phyloP scores from a whole-genome alignment of 176 grass and related monocot species.

The Musa schizocarpa region DNA sequence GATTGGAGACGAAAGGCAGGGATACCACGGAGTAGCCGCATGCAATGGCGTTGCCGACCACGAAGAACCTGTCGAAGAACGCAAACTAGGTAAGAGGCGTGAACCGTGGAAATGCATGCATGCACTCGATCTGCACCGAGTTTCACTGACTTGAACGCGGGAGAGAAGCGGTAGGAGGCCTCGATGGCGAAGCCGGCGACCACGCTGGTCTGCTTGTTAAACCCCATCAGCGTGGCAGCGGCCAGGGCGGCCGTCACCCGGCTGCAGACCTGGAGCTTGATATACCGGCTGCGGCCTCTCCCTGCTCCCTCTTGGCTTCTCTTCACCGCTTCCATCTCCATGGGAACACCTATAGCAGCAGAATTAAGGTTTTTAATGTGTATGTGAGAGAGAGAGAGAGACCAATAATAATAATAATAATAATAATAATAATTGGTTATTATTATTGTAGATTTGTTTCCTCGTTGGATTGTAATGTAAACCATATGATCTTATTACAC shows the following conservation, averaged over 20 bases:
- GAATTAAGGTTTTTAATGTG: too few relatives aligned
- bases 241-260: constrained; percentile 13
- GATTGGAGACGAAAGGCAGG: background rate
- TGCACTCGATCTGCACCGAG: background rate
- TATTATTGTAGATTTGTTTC: too few relatives aligned
- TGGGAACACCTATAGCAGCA: too few relatives aligned
- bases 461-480: too few relatives aligned
- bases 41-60: constrained; percentile 24
- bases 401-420: too few relatives aligned
- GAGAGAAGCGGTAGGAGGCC: constrained; percentile 30
- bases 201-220: constrained; percentile 21
- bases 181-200: constrained; percentile 25
- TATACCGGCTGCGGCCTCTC: background rate
- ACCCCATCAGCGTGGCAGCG: constrained; percentile 26
- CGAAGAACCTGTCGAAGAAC: constrained; percentile 16
- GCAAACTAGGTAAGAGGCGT: background rate
- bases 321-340: background rate
- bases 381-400: too few relatives aligned
- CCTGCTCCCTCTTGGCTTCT: background rate
- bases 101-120: background rate
- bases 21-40: constrained; percentile 29
- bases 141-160: constrained; percentile 29
- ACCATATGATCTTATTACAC: too few relatives aligned
- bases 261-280: background rate
- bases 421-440: too few relatives aligned